Conservation (phyloP, 176 grass and related monocot genomes). For the Hyparrhenia diplandra region DNA sequence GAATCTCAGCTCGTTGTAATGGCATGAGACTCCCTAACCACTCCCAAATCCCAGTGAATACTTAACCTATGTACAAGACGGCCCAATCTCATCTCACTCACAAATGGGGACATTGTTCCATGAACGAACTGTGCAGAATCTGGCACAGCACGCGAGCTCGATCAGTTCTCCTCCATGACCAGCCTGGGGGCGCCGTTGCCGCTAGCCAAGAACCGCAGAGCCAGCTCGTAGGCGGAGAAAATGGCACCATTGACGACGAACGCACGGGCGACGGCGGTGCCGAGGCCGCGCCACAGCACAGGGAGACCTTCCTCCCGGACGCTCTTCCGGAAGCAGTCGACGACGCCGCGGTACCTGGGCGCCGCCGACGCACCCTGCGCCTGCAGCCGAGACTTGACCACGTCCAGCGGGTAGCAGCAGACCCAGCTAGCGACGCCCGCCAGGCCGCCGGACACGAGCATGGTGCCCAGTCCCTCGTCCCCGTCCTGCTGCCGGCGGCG, state of each 20-base stretch:
- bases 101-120: background rate
- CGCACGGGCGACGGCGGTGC: constrained; percentile 76
- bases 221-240: constrained; percentile 88
- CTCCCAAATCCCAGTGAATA: constrained; percentile 6
- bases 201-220: constrained; percentile 60
- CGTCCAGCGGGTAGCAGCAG: constrained; percentile 90
- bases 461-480: constrained; percentile 64
- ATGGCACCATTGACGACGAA: constrained; percentile 95
- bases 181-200: constrained; percentile 27
- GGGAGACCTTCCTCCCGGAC: constrained; percentile 67
- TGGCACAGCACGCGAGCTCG: background rate
- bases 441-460: constrained; percentile 81
- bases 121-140: background rate
- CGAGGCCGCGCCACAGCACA: constrained; percentile 92
- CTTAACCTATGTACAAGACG: constrained; percentile 24
- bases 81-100: background rate
- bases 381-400: constrained; percentile 93
- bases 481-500: constrained; percentile 23
- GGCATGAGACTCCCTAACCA: too few species aligned
- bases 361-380: constrained; percentile 37
- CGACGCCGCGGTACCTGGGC: constrained; percentile 66
- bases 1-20: background rate
- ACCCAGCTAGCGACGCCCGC: constrained; percentile 96
- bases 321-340: constrained; percentile 80
- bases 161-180: constrained; percentile 80